Evolutionary conservation across 1,139 yeast genomes (phyloP).

Genomic region (Spathaspora sp.): DNA sequence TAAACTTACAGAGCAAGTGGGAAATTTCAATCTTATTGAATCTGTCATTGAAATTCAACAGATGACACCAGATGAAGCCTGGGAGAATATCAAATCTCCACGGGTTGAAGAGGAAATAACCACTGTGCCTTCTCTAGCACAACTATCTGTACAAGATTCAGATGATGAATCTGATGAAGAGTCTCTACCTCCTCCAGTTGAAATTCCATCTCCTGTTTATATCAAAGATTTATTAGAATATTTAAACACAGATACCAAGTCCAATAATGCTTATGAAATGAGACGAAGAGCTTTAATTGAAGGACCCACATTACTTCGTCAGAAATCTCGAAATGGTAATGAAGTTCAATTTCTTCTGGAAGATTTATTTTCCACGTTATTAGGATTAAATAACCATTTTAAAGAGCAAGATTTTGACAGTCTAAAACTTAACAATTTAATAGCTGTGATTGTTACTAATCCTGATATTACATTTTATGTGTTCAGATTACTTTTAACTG

Average conservation of each 20-base stretch:
- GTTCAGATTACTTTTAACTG: slow-evolving; percentile 45
- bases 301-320: slow-evolving; percentile 57
- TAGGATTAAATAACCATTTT: slow-evolving; percentile 50
- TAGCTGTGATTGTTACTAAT: slow-evolving; percentile 51
- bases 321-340: slow-evolving; percentile 50
- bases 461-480: slow-evolving; percentile 43
- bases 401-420: slow-evolving; percentile 52
- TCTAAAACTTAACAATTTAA: slow-evolving; percentile 47
- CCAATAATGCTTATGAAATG: slow-evolving; percentile 51
- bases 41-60: slow-evolving; percentile 1
- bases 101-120: slow-evolving; percentile 2
- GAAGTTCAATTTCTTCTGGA: slow-evolving; percentile 54
- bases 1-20: slow-evolving; percentile 21
- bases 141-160: slow-evolving; percentile 12
- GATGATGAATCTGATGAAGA: slow-evolving; percentile 57
- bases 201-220: slow-evolving; percentile 56
- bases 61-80: slow-evolving; percentile 12
- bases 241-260: slow-evolving; percentile 43
- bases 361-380: slow-evolving; percentile 43
- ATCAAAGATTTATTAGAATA: slow-evolving; percentile 62
- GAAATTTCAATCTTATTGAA: slow-evolving; percentile 9
- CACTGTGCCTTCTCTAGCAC: background rate
- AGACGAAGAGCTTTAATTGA: slow-evolving; percentile 46
- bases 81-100: slow-evolving; percentile 16
- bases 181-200: slow-evolving; percentile 33